A percentile compares a stretch with the other conserved stretches of the same genome.
Conservation (phyloP, 192 early-diverging fungal genomes). For the Geosiphon pyriformis region DNA sequence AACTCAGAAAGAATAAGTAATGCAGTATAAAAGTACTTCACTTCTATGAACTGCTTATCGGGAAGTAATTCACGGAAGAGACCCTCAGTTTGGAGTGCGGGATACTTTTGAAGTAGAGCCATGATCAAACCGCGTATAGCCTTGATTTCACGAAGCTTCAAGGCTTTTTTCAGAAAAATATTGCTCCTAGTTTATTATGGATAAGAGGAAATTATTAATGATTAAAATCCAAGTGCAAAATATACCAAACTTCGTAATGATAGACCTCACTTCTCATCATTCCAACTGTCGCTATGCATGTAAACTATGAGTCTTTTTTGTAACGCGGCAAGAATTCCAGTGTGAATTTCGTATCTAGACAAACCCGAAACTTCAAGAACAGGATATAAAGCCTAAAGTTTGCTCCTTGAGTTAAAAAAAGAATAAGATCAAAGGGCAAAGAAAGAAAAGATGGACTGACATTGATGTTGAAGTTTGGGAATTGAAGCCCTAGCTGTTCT, state of each 20-base stretch:
- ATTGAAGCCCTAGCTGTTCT: background rate
- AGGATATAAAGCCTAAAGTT: conserved; percentile 13
- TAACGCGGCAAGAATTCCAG: conserved; percentile 6
- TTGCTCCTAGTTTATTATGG: background rate
- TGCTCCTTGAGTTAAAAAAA: background rate
- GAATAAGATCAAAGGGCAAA: background rate
- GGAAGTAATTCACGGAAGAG: conserved; percentile 1
- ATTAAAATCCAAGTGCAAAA: background rate
- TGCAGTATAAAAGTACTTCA: too few relatives aligned
- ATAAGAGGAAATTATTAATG: background rate
- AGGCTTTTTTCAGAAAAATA: conserved; percentile 2
- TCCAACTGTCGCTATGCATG: conserved; percentile 13
- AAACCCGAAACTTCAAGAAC: conserved; percentile 15
- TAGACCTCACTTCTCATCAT: conserved; percentile 4
- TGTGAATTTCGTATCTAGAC: conserved; percentile 10
- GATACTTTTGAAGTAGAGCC: conserved; percentile 12
- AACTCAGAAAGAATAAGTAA: background rate
- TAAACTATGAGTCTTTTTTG: background rate
- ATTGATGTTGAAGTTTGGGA: background rate
- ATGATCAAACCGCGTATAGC: background rate
- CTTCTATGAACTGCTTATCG: background rate
- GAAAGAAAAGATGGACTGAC: background rate
- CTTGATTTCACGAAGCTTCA: background rate
- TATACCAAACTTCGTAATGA: background rate
- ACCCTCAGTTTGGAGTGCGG: background rate